Percentiles rank a stretch among this genome's conserved stretches.
phyloP scores from a whole-genome alignment of 768 basidiomycete genomes.

The Filobasidium floriforme region DNA sequence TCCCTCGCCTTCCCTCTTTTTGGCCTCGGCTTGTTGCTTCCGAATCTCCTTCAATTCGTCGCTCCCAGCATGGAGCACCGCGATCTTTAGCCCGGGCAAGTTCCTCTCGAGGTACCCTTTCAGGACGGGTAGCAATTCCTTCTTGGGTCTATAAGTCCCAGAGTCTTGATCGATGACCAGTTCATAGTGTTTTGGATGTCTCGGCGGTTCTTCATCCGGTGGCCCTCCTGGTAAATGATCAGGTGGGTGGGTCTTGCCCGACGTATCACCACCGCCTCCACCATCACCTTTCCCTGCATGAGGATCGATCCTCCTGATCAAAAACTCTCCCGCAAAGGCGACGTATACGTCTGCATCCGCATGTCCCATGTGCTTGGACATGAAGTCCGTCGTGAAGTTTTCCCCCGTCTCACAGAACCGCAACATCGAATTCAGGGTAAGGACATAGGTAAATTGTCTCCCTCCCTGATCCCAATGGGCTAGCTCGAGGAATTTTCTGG shows the following conservation, averaged over 20 bases:
- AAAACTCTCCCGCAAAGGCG: slow-evolving; percentile 49
- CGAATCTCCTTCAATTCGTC: slow-evolving; percentile 47
- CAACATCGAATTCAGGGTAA: slow-evolving; percentile 64
- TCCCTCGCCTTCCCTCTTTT: slow-evolving; percentile 38
- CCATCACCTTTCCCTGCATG: too few relatives aligned
- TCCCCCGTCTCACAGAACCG: slow-evolving; percentile 82
- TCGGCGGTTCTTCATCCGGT: slow-evolving; percentile 30
- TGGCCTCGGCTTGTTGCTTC: slow-evolving; percentile 41
- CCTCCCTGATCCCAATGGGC: slow-evolving; percentile 48
- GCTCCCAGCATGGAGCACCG: slow-evolving; percentile 52
- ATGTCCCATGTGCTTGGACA: slow-evolving; percentile 78
- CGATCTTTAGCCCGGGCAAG: slow-evolving; percentile 59
- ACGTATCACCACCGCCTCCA: slow-evolving; percentile 44
- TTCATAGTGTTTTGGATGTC: slow-evolving; percentile 57
- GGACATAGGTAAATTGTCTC: slow-evolving; percentile 71
- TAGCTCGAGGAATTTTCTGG: slow-evolving; percentile 48
- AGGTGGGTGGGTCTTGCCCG: slow-evolving; percentile 25
- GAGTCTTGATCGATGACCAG: slow-evolving; percentile 69
- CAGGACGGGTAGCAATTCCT: slow-evolving; percentile 55
- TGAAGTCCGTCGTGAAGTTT: slow-evolving; percentile 77
- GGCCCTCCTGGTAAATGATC: slow-evolving; percentile 31
- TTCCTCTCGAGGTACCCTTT: slow-evolving; percentile 63
- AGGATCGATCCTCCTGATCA: slow-evolving; percentile 57
- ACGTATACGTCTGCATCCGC: slow-evolving; percentile 56
- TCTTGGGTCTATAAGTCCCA: slow-evolving; percentile 74